These are phyloP conservation scores for Lentinula edodes DNA, from an alignment of 768 basidiomycete genomes.

Conservation along the genomic window DNA sequence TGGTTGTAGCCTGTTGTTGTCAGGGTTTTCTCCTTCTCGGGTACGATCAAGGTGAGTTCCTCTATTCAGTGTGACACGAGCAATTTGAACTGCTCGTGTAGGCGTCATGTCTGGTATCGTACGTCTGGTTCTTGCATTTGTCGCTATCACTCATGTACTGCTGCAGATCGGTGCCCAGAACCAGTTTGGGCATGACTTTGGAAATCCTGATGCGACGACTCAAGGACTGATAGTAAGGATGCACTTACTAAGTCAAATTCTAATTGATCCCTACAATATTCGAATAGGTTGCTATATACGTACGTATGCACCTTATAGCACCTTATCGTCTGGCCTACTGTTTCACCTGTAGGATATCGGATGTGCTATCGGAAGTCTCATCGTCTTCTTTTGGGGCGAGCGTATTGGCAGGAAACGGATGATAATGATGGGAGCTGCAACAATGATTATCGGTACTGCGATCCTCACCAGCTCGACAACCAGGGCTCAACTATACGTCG, in stretches of 20 bases:
- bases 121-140: neutral
- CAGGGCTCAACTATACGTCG: slow-evolving; percentile 30
- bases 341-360: slow-evolving; percentile 28
- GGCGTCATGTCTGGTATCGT: slow-evolving; percentile 38
- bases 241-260: neutral
- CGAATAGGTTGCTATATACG: slow-evolving; percentile 27
- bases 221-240: slow-evolving; percentile 33
- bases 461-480: slow-evolving; percentile 35
- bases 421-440: slow-evolving; percentile 30
- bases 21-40: slow-evolving; percentile 31
- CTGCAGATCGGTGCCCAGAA: slow-evolving; percentile 34
- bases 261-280: neutral
- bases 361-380: slow-evolving; percentile 30
- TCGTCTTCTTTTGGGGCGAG: slow-evolving; percentile 34
- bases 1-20: slow-evolving; percentile 29
- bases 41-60: slow-evolving; percentile 26
- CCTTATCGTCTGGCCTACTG: neutral
- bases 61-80: neutral
- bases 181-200: slow-evolving; percentile 32
- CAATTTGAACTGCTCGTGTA: neutral
- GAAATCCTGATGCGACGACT: slow-evolving; percentile 27
- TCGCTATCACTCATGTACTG: neutral
- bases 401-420: slow-evolving; percentile 30
- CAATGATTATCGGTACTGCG: slow-evolving; percentile 33
- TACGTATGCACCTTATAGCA: slow-evolving; percentile 9